Evolutionary conservation across 805 yeast genomes (phyloP).

Genomic region (Hanseniaspora clermontiae): DNA sequence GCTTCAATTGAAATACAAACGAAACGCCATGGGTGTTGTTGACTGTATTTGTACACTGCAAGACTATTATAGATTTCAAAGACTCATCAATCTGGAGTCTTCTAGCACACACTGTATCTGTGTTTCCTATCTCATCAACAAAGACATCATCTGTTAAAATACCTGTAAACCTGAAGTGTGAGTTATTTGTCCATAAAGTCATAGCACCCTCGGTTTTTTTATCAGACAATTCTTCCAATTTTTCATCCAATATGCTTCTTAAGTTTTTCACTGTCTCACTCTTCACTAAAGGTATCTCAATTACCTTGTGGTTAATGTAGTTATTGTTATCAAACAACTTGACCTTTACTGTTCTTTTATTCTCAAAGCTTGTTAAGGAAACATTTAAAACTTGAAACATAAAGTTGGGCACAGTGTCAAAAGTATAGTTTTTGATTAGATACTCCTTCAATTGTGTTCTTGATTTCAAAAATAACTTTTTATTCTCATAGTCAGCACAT

Average conservation of each 20-base stretch:
- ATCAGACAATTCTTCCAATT: slow-evolving; percentile 29
- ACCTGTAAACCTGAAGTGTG: slow-evolving; percentile 28
- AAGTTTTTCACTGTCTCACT: slow-evolving; percentile 44
- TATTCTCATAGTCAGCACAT: slow-evolving; percentile 50
- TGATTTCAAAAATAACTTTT: slow-evolving; percentile 37
- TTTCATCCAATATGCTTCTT: slow-evolving; percentile 42
- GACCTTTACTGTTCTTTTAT: slow-evolving; percentile 50
- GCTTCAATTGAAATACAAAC: slow-evolving; percentile 58
- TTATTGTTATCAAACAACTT: slow-evolving; percentile 58
- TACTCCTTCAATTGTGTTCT: slow-evolving; percentile 26
- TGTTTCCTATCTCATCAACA: slow-evolving; percentile 32
- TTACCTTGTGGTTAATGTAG: slow-evolving; percentile 53
- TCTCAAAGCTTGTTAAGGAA: slow-evolving; percentile 65
- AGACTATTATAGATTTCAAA: slow-evolving; percentile 46
- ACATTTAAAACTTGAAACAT: slow-evolving; percentile 69
- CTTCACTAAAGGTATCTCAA: slow-evolving; percentile 58
- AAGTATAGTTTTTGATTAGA: slow-evolving; percentile 29
- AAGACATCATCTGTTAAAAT: slow-evolving; percentile 28
- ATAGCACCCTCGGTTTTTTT: slow-evolving; percentile 22
- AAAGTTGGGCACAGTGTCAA: slow-evolving; percentile 34
- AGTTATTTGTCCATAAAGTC: slow-evolving; percentile 39
- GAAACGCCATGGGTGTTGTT: slow-evolving; percentile 69
- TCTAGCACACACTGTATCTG: slow-evolving; percentile 40
- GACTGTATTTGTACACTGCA: slow-evolving; percentile 65
- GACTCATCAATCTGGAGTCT: slow-evolving; percentile 23